Evolutionary conservation across 1,284 basidiomycete species (phyloP).

Genomic region (Puccinia novopanici): DNA sequence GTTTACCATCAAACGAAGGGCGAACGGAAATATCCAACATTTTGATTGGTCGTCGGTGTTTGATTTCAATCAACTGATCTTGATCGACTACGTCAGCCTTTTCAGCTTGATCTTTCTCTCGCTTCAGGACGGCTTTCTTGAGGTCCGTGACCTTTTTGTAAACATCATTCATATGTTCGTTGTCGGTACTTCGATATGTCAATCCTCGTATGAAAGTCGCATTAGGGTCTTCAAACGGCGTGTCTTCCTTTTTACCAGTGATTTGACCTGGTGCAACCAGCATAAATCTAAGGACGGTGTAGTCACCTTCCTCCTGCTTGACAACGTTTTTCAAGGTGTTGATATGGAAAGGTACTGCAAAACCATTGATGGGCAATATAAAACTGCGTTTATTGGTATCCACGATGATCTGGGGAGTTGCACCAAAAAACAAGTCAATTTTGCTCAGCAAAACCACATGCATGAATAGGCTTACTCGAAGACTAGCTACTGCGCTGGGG

Average conservation of each 20-base stretch:
- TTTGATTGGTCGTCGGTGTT: conserved; percentile 61
- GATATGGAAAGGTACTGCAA: conserved; percentile 95
- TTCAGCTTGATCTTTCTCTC: conserved; percentile 95
- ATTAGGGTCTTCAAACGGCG: conserved; percentile 95
- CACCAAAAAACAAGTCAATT: background rate
- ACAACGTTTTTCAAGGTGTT: conserved; percentile 97
- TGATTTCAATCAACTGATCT: conserved; percentile 81
- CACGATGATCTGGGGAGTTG: conserved; percentile 72
- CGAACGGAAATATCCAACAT: conserved; percentile 91
- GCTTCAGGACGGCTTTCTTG: conserved; percentile 95
- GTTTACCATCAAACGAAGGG: conserved; percentile 88
- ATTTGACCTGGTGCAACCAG: conserved; percentile 98
- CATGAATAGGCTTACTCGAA: conserved; percentile 16
- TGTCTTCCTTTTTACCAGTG: conserved; percentile 97
- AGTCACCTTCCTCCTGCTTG: conserved; percentile 95
- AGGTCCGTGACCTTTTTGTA: conserved; percentile 90
- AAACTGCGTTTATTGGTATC: conserved; percentile 88
- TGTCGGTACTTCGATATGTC: conserved; percentile 87
- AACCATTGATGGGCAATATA: conserved; percentile 89
- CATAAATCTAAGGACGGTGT: conserved; percentile 92
- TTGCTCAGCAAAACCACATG: background rate
- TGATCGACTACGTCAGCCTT: conserved; percentile 97
- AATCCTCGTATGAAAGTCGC: conserved; percentile 94
- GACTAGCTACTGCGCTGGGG: conserved; percentile 62
- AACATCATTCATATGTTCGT: conserved; percentile 82